A percentile compares a stretch with the other conserved stretches of the same genome.
Evolutionary conservation across 2,329 filamentous ascomycete species (phyloP).

Genomic region (Aureobasidium pullulans): DNA sequence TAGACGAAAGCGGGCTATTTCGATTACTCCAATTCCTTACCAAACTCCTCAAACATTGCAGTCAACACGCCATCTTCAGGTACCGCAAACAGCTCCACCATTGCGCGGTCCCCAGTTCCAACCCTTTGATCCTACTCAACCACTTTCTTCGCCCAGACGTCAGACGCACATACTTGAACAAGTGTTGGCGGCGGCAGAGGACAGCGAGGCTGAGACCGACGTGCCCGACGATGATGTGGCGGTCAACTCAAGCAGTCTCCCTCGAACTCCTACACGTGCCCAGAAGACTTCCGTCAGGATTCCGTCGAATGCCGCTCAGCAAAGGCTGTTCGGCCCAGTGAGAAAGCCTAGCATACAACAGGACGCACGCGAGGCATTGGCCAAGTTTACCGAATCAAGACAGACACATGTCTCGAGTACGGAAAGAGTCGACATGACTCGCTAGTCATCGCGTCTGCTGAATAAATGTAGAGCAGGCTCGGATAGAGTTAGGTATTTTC

Average conservation of each 20-base stretch:
- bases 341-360: not conserved
- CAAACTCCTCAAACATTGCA: constrained; percentile 32
- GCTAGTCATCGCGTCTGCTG: not conserved
- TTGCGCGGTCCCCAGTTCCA: constrained; percentile 4
- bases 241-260: constrained; percentile 29
- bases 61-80: constrained; percentile 13
- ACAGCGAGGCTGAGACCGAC: constrained; percentile 47
- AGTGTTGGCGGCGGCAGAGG: constrained; percentile 48
- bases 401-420: not conserved
- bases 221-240: constrained; percentile 53
- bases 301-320: not conserved
- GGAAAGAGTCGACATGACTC: not conserved
- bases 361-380: not conserved
- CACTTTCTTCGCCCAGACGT: not conserved
- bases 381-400: not conserved
- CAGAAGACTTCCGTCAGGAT: not conserved
- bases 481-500: not conserved
- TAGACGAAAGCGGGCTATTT: constrained; percentile 46
- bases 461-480: not conserved
- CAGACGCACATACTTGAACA: not conserved
- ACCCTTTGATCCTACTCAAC: not conserved
- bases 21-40: constrained; percentile 18
- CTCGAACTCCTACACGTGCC: constrained; percentile 6
- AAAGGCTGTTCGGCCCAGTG: not conserved
- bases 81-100: constrained; percentile 15